These are phyloP conservation scores for Mucuna pruriens DNA, from an alignment of 306 rosid genomes.

Conservation along the genomic window DNA sequence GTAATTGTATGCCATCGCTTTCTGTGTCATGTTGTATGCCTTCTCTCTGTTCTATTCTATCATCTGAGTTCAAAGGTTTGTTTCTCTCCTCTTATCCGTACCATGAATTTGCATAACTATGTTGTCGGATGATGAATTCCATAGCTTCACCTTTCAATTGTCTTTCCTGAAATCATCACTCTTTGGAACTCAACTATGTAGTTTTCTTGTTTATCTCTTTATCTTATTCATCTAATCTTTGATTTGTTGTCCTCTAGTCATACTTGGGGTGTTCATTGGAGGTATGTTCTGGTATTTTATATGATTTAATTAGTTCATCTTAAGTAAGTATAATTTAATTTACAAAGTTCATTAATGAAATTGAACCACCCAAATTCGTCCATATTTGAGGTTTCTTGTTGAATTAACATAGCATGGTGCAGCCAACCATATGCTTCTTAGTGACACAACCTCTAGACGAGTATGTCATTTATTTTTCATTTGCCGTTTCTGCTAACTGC, in stretches of 20 bases:
- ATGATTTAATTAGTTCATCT: background rate
- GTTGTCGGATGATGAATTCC: background rate
- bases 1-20: background rate
- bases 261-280: background rate
- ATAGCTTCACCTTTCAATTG: background rate
- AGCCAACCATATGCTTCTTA: background rate
- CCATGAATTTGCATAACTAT: background rate
- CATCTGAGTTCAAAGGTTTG: background rate
- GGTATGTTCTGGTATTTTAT: background rate
- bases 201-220: background rate
- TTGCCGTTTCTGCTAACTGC: background rate
- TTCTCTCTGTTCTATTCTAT: background rate
- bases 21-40: background rate
- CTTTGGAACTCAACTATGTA: background rate
- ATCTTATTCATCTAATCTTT: background rate
- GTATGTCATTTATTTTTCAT: slow-evolving; percentile 2
- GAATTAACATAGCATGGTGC: background rate
- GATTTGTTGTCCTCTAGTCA: background rate
- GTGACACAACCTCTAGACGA: background rate
- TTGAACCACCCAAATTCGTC: background rate
- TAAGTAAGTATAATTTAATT: slow-evolving; percentile 1
- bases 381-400: background rate
- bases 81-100: background rate
- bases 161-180: background rate
- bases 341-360: background rate